Conservation (phyloP, 371 early-diverging fungal genomes). For the Rhizomucor pusillus region DNA sequence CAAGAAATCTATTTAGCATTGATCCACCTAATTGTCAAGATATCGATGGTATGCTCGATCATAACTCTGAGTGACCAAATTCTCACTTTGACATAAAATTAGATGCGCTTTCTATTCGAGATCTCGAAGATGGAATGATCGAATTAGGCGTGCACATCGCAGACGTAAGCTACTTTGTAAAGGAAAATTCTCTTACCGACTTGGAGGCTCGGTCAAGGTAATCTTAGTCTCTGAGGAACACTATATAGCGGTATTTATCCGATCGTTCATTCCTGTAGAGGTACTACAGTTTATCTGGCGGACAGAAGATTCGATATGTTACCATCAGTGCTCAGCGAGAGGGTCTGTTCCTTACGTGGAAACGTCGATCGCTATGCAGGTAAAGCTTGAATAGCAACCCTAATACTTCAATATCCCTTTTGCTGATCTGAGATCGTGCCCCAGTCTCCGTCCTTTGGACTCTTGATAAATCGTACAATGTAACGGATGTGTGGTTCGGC, state of each 20-base stretch:
- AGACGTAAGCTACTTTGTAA: constrained; percentile 94
- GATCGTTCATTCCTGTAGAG: constrained; percentile 38
- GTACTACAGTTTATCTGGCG: constrained; percentile 94
- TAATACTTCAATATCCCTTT: too few relatives aligned
- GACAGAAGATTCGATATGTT: constrained; percentile 97
- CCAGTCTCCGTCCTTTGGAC: constrained; percentile 77
- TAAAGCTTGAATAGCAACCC: constrained; percentile 21
- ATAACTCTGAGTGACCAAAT: neutral
- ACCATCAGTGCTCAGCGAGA: constrained; percentile 90
- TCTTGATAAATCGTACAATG: constrained; percentile 52
- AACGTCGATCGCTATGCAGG: constrained; percentile 79
- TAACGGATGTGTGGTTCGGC: constrained; percentile 68
- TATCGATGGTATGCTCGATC: constrained; percentile 64
- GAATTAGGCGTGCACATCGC: constrained; percentile 98
- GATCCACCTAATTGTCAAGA: constrained; percentile 94
- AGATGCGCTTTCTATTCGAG: constrained; percentile 87
- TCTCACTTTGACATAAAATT: neutral
- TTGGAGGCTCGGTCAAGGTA: constrained; percentile 75
- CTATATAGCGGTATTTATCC: neutral
- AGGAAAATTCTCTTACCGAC: constrained; percentile 78
- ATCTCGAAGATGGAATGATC: constrained; percentile 48
- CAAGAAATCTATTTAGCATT: constrained; percentile 53
- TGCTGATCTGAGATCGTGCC: constrained; percentile 7
- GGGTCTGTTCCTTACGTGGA: constrained; percentile 83
- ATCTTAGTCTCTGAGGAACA: neutral